Conservation (phyloP, 305 asterid genomes). For the Fraxinus sp. region DNA sequence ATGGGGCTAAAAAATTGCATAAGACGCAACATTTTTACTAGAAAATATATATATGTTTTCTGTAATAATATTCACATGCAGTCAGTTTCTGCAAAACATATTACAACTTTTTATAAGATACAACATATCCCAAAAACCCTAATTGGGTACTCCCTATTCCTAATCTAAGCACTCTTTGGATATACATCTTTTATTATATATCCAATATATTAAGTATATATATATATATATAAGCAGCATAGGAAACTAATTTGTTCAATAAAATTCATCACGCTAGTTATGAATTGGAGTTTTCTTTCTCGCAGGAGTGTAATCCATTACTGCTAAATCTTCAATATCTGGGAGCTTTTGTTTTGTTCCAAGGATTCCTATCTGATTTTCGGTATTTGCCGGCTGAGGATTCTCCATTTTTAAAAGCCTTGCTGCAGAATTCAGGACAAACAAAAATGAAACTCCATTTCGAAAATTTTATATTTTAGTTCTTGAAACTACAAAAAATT, state of each 20-base stretch:
- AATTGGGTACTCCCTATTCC: neutral
- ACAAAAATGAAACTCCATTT: neutral
- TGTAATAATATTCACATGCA: neutral
- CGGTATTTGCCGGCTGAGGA: neutral
- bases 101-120: neutral
- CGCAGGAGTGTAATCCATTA: conserved; percentile 17
- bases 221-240: neutral
- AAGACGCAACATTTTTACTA: neutral
- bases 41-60: neutral
- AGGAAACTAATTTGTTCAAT: neutral
- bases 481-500: neutral
- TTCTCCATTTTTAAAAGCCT: conserved; percentile 10
- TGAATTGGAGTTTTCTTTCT: conserved; percentile 22
- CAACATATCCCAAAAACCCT: neutral
- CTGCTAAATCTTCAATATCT: conserved; percentile 2
- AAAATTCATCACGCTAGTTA: conserved; percentile 11
- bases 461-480: neutral
- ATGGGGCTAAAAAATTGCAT: neutral
- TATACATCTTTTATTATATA: neutral
- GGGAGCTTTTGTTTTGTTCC: neutral
- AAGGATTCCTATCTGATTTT: neutral
- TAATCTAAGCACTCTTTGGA: neutral
- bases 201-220: neutral
- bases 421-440: neutral
- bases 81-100: neutral